Conservation (phyloP, 495 filamentous ascomycete species). For the Pseudevernia furfuracea region DNA sequence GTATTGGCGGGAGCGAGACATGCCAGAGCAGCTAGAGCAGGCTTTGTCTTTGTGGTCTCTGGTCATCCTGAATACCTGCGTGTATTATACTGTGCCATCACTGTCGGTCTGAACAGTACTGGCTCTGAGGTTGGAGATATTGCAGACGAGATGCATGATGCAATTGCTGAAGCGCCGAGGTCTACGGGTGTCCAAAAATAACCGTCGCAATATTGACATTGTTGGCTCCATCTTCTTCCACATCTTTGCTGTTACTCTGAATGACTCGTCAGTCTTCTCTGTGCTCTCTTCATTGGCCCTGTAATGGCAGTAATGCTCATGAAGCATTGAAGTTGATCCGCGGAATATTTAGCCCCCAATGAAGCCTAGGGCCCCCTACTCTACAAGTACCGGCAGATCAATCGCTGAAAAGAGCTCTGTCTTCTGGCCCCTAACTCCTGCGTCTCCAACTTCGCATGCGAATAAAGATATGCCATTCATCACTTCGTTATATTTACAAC, state of each 20-base stretch:
- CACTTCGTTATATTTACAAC: conserved; percentile 1
- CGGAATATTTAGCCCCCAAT: not conserved
- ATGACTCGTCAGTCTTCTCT: not conserved
- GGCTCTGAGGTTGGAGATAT: not conserved
- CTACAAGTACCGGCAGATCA: not conserved
- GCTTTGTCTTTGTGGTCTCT: not conserved
- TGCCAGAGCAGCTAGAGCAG: not conserved
- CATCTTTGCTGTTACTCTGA: not conserved
- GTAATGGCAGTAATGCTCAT: not conserved
- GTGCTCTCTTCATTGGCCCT: not conserved
- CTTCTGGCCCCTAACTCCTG: not conserved
- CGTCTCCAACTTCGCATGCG: not conserved
- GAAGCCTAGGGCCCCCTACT: not conserved
- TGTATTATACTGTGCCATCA: not conserved
- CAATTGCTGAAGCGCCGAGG: not conserved
- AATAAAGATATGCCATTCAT: not conserved
- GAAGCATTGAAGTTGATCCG: not conserved
- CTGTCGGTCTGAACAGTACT: not conserved
- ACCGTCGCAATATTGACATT: not conserved
- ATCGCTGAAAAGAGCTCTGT: not conserved
- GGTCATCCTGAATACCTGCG: not conserved
- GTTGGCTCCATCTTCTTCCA: not conserved
- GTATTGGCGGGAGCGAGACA: not conserved
- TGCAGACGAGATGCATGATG: not conserved
- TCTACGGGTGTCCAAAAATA: not conserved